Base-by-base conservation (phyloP, 352 stramenopile species). In the Peronosclerospora sorghi region DNA sequence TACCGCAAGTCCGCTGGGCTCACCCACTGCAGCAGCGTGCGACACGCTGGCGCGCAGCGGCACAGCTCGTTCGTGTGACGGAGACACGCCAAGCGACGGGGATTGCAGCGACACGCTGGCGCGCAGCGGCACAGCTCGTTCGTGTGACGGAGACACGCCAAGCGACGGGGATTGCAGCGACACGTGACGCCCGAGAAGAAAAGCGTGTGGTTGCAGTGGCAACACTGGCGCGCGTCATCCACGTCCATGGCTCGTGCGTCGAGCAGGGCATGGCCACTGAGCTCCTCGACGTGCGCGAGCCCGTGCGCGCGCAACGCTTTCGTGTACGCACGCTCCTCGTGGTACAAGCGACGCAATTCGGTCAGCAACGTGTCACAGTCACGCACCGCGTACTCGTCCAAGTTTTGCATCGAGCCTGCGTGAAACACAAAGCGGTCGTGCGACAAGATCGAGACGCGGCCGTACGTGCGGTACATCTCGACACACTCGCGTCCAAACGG, bases 391-490 rank as follows among this genome's bases (percentile, higher is more conserved):
- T 81, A 83, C 23, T 86, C 70, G 17, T 84, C 62, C 4, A 84
- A 43, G 21, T 65, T 83, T 54, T 83, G 72, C 0, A 59, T 75
- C 20, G 64, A 75, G 13, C 65, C 70, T 20, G 89, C 84, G 41
- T 86, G 73, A 35, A 84, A 86, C 20, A 89, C 74, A 48, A 92
- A 80, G 15, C 73, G 73, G 46, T 88, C 77, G 34, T 92, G 74
- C 18, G 76, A 86, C 45, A 92, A 83, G 19, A 92, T 83, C 5
- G 76, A 86, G 19, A 70, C 52, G 2, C 78, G 68, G 13, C 59
- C 61, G 20, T 87, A 65, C 8, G 46, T 62, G 5, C 76, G 67
- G 32, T 89, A 89, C 34, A 76, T 73, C 40, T 86, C 73, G 8
- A 77, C 65, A 14, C 68, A 83, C 27, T 86, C 56, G 14, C 68